Conservation (phyloP, 2,329 filamentous ascomycete species). For the Thielaviopsis musarum region DNA sequence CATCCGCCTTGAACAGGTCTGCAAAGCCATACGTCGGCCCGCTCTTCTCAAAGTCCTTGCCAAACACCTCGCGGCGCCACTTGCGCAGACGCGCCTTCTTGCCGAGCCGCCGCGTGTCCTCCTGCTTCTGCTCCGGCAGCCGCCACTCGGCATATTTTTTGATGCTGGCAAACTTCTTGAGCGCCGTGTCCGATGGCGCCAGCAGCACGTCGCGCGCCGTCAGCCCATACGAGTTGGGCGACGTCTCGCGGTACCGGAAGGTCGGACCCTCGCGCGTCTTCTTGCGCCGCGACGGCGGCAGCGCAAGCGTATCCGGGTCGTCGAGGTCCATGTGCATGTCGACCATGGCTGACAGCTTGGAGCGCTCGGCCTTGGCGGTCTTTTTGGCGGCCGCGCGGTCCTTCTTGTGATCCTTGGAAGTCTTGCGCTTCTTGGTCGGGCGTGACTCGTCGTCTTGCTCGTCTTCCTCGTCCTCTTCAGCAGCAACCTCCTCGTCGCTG, state of each 20-base stretch:
- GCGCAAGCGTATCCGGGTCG: slow-evolving; percentile 36
- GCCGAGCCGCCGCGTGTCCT: slow-evolving; percentile 71
- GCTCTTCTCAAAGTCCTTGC: slow-evolving; percentile 36
- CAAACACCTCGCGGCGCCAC: slow-evolving; percentile 58
- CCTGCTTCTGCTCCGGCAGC: slow-evolving; percentile 73
- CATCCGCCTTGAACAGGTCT: slow-evolving; percentile 17
- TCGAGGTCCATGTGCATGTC: slow-evolving; percentile 66
- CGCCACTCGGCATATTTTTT: slow-evolving; percentile 91
- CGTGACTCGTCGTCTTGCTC: slow-evolving; percentile 26
- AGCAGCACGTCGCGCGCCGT: slow-evolving; percentile 77
- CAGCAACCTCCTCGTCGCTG: slow-evolving; percentile 22
- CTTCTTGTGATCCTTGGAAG: slow-evolving; percentile 41
- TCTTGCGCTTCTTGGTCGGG: slow-evolving; percentile 40
- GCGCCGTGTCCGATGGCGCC: slow-evolving; percentile 65
- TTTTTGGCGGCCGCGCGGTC: slow-evolving; percentile 44
- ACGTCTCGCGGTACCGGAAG: slow-evolving; percentile 92
- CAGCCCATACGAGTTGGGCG: slow-evolving; percentile 75
- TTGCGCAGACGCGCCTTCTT: slow-evolving; percentile 85
- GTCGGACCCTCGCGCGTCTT: slow-evolving; percentile 18
- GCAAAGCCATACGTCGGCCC: slow-evolving; percentile 44
- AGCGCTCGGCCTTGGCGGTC: slow-evolving; percentile 61
- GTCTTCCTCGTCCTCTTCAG: slow-evolving; percentile 21
- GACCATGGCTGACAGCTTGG: slow-evolving; percentile 71
- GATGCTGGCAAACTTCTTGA: slow-evolving; percentile 82
- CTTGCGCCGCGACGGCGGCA: slow-evolving; percentile 14